Conservation (phyloP, 2,329 filamentous ascomycete species). For the Byssoonygena ceratinophila region DNA sequence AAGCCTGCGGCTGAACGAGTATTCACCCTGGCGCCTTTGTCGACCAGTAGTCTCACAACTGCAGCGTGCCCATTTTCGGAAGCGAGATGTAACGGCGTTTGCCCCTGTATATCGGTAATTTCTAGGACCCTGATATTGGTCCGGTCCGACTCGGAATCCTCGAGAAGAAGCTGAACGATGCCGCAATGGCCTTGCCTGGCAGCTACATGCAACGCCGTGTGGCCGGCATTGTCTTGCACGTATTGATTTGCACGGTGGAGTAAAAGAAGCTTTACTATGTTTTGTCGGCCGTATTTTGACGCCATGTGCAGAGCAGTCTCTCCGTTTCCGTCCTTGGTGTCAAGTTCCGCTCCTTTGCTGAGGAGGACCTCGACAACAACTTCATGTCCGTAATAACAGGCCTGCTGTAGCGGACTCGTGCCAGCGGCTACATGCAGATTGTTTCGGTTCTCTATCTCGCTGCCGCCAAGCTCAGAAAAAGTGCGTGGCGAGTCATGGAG, state of each 20-base stretch:
- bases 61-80: background rate
- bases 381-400: background rate
- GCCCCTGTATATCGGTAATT: background rate
- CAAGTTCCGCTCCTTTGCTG: background rate
- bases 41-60: background rate
- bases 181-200: background rate
- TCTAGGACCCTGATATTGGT: background rate
- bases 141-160: background rate
- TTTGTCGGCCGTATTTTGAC: background rate
- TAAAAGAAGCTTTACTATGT: background rate
- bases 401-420: background rate
- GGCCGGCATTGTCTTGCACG: background rate
- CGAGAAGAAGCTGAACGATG: conserved; percentile 3
- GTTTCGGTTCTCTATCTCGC: too few species aligned
- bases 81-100: background rate
- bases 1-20: background rate
- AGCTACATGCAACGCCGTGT: background rate
- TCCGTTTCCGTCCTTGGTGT: background rate
- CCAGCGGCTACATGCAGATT: too few species aligned
- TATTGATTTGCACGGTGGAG: background rate
- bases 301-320: background rate
- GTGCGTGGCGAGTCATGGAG: too few species aligned
- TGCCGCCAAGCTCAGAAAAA: too few species aligned
- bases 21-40: background rate
- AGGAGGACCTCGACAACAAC: background rate